A percentile compares a stretch with the other conserved stretches of the same genome.
Conservation (phyloP, 169 alveolate genomes). For the Miamiensis avidus region DNA sequence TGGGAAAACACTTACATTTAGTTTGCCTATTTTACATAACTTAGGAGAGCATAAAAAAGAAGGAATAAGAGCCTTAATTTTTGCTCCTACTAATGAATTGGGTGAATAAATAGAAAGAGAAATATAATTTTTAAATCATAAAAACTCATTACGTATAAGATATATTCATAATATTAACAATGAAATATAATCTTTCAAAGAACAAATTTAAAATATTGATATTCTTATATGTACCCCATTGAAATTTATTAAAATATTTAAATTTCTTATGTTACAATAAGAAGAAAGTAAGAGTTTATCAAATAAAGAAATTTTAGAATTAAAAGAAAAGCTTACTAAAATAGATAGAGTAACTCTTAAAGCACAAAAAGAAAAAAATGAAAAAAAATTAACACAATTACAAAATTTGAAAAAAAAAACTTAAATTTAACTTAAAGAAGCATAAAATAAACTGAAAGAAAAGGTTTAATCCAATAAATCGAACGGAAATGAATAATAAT, state of each 20-base stretch:
- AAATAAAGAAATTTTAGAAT: too few species aligned
- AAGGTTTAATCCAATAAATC: too few species aligned
- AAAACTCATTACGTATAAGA: conserved; percentile 43
- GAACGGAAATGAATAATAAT: too few species aligned
- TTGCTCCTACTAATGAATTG: conserved; percentile 82
- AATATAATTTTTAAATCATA: conserved; percentile 33
- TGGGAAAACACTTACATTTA: conserved; percentile 78
- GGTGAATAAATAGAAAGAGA: conserved; percentile 75
- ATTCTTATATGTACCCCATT: conserved; percentile 75
- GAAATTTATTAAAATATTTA: conserved; percentile 56
- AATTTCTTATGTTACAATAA: conserved; percentile 1
- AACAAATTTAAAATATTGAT: conserved; percentile 57
- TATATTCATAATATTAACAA: conserved; percentile 44
- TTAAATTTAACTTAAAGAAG: too few species aligned
- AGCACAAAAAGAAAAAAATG: neutral
- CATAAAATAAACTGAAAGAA: too few species aligned
- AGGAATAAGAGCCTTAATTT: conserved; percentile 65
- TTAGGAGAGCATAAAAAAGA: conserved; percentile 53
- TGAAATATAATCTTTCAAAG: conserved; percentile 32
- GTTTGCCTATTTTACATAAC: conserved; percentile 67
- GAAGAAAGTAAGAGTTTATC: neutral
- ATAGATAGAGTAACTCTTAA: neutral
- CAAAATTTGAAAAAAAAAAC: too few species aligned
- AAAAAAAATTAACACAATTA: too few species aligned
- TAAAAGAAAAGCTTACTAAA: too few species aligned